Percentiles rank a stretch among this genome's conserved stretches.
Evolutionary conservation across 257 asterid genomes (phyloP).

Genomic region (Solanum infundibuliforme): DNA sequence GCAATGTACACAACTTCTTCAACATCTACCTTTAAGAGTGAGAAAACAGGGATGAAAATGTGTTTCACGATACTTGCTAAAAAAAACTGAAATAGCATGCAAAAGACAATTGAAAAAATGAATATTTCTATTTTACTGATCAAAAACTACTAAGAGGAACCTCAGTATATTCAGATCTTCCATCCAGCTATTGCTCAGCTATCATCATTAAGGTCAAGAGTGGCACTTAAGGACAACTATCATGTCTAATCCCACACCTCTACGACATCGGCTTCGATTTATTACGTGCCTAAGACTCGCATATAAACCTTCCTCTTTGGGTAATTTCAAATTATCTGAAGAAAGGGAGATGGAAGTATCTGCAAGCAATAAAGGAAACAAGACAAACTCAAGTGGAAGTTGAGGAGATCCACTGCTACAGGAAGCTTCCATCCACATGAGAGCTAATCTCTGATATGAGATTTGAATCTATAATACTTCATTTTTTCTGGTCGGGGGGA

Average conservation of each 20-base stretch:
- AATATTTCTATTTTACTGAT: not conserved
- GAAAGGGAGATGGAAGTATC: not conserved
- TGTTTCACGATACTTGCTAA: not conserved
- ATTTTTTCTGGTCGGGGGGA: not conserved
- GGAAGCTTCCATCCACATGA: not conserved
- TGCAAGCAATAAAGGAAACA: not conserved
- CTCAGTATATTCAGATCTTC: not conserved
- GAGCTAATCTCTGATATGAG: not conserved
- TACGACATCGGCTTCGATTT: not conserved
- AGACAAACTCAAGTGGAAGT: not conserved
- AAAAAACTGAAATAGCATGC: not conserved
- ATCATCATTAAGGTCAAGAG: not conserved
- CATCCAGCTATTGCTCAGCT: not conserved
- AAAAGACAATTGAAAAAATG: not conserved
- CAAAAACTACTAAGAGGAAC: not conserved
- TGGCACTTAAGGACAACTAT: not conserved
- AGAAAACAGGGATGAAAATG: not conserved
- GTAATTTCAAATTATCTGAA: not conserved
- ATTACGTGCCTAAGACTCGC: not conserved
- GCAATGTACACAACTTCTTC: conserved; percentile 76
- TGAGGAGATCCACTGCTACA: not conserved
- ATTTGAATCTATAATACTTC: not conserved
- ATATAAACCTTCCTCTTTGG: not conserved
- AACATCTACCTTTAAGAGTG: conserved; percentile 68
- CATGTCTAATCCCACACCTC: not conserved